phyloP scores from a whole-genome alignment of 192 early-diverging fungal genomes.

The Gonapodya prolifera region DNA sequence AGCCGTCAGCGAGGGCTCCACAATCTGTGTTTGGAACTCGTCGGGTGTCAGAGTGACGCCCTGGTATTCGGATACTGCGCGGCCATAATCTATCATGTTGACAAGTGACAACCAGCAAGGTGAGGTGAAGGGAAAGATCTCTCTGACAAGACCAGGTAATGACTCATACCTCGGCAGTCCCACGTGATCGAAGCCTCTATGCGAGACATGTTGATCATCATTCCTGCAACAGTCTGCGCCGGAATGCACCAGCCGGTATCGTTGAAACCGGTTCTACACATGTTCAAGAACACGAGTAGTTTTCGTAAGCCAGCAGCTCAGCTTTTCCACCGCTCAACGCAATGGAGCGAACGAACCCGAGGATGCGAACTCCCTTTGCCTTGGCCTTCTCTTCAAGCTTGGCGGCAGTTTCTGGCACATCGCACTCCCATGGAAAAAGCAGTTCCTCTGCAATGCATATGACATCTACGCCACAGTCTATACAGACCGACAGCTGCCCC shows the following conservation, averaged over 20 bases:
- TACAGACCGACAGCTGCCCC: background rate
- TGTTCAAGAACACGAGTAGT: too few species aligned
- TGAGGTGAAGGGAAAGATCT: background rate
- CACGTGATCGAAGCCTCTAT: background rate
- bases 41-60: background rate
- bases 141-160: background rate
- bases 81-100: background rate
- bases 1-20: background rate
- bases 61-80: background rate
- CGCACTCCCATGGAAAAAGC: background rate
- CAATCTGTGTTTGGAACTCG: background rate
- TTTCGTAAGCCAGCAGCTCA: background rate
- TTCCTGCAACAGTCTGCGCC: background rate
- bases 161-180: background rate
- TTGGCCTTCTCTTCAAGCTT: background rate
- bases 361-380: background rate
- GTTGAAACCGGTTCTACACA: background rate
- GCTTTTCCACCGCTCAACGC: too few species aligned
- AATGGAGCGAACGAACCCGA: conserved; percentile 2
- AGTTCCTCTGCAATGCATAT: background rate
- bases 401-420: background rate
- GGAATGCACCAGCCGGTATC: conserved; percentile 1
- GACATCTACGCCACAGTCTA: background rate
- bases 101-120: background rate
- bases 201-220: conserved; percentile 4